Evolutionary conservation across 2,329 filamentous ascomycete species (phyloP).

Genomic region (Colletotrichum eleusines): DNA sequence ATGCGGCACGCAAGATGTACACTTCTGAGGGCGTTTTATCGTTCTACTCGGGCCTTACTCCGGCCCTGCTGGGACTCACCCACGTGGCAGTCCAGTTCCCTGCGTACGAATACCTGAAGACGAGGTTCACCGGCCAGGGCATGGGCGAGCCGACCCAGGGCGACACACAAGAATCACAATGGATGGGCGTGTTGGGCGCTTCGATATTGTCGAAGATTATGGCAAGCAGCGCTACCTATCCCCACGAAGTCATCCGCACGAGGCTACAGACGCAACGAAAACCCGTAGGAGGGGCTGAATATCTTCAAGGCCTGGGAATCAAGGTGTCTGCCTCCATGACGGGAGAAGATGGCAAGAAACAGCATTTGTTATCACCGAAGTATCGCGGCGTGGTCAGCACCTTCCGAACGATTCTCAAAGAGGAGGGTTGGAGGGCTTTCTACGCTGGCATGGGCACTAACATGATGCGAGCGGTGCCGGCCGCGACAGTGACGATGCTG

Average conservation of each 20-base stretch:
- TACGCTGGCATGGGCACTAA: slow-evolving; percentile 98
- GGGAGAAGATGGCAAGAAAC: slow-evolving; percentile 49
- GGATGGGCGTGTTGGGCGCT: slow-evolving; percentile 85
- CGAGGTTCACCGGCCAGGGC: slow-evolving; percentile 86
- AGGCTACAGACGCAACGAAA: slow-evolving; percentile 93
- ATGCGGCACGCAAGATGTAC: slow-evolving; percentile 98
- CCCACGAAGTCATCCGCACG: slow-evolving; percentile 95
- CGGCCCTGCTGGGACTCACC: slow-evolving; percentile 89
- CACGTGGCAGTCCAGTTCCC: slow-evolving; percentile 99
- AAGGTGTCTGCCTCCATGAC: slow-evolving; percentile 58
- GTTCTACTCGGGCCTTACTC: slow-evolving; percentile 95
- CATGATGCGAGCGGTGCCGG: slow-evolving; percentile 94
- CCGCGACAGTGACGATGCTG: slow-evolving; percentile 96
- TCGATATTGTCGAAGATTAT: slow-evolving; percentile 95
- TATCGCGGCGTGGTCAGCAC: slow-evolving; percentile 87
- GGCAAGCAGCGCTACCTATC: slow-evolving; percentile 95
- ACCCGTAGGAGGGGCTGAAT: slow-evolving; percentile 68
- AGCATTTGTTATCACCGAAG: slow-evolving; percentile 55
- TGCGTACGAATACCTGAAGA: slow-evolving; percentile 93
- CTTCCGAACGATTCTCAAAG: slow-evolving; percentile 83
- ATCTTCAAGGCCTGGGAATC: slow-evolving; percentile 63
- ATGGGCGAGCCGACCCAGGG: slow-evolving; percentile 77
- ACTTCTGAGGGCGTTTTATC: slow-evolving; percentile 86
- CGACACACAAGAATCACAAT: slow-evolving; percentile 74
- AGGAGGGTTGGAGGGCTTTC: slow-evolving; percentile 97